A percentile compares a stretch with the other conserved stretches of the same genome.
These are phyloP conservation scores for Mangifera indica DNA, from an alignment of 345 rosid species.

Conservation along the genomic window DNA sequence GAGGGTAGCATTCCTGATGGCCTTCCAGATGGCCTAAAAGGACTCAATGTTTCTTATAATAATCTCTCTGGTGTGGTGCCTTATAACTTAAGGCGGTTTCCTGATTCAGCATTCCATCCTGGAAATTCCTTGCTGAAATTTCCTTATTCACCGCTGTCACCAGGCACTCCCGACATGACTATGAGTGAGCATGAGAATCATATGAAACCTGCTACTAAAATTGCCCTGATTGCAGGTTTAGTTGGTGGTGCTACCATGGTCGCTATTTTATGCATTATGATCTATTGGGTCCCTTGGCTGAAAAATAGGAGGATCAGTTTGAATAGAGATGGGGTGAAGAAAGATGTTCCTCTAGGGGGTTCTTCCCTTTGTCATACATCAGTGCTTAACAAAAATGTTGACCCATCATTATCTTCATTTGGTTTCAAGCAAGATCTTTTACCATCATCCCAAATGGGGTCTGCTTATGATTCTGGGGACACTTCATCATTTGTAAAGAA, in stretches of 20 bases:
- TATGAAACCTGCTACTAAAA: slow-evolving; percentile 44
- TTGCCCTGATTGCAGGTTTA: slow-evolving; percentile 59
- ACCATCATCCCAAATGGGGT: slow-evolving; percentile 27
- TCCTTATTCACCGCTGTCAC: slow-evolving; percentile 38
- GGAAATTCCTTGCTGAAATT: slow-evolving; percentile 65
- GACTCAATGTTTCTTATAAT: slow-evolving; percentile 62
- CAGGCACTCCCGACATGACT: slow-evolving; percentile 36
- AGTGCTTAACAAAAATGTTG: slow-evolving; percentile 35
- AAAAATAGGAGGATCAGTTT: slow-evolving; percentile 26
- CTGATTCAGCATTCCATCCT: slow-evolving; percentile 82
- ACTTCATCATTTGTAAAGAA: slow-evolving; percentile 33
- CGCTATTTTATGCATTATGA: slow-evolving; percentile 40
- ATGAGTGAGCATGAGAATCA: slow-evolving; percentile 30
- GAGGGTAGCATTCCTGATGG: slow-evolving; percentile 66
- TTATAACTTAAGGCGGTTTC: slow-evolving; percentile 57
- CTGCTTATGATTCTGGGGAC: slow-evolving; percentile 35
- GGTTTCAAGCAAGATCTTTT: slow-evolving; percentile 36
- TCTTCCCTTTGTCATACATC: slow-evolving; percentile 45
- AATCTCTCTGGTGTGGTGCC: slow-evolving; percentile 81
- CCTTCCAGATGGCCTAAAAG: slow-evolving; percentile 59
- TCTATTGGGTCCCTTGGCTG: slow-evolving; percentile 35
- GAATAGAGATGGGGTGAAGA: slow-evolving; percentile 34
- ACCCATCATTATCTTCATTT: slow-evolving; percentile 44
- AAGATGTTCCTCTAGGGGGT: slow-evolving; percentile 27
- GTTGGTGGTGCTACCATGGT: slow-evolving; percentile 46